Evolutionary conservation across 2,329 filamentous ascomycete genomes (phyloP), one percentile per base, ranked within the genome.

Genomic region (Myriosclerotinia scirpicola): DNA sequence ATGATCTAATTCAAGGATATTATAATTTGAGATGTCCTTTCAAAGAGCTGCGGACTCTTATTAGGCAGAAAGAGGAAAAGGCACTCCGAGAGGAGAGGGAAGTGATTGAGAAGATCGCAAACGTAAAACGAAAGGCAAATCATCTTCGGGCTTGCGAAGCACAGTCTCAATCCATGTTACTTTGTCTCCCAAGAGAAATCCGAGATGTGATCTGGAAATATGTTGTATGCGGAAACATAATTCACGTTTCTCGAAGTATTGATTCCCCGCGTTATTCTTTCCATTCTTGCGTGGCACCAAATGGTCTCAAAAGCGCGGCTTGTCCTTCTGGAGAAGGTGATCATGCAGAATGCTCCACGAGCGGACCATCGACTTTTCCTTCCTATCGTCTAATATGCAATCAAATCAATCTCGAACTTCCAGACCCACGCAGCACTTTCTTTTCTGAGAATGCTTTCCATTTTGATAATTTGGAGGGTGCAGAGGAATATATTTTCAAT

Each of bases 371-470:
- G 2, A 54, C 55, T 54, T 63, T 46, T 30, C 50, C 55, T 12
- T 55, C 48, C 22, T 66, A 69, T 53, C 68, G 63, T 22, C 40
- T 66, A 5, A 67, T 68, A 20, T 73, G 72, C 67, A 72, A 67
- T 48, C 67, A 70, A 48, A 70, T 72, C 26, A 42, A 62, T 8
- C 42, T 69, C 3, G 72, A 73, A 15, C 53, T 70, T 3, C 67
- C 66, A 2, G 55, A 64, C 14, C 17, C n/a, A 9, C 36, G 67
- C 14, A 22, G 14, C 11, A 55, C 50, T 12, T 68, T 73, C 20
- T 70, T 67, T 22, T 65, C 69, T 2, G 34, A 60, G 4, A 72
- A 68, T 53, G 70, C 69, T 22, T 69, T 73, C 6, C 72, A 73
- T 26, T 73, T 73, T 46, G 62, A 65, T 14, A 60, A 71, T 48